phyloP scores from a whole-genome alignment of 2,329 filamentous ascomycete genomes.

The Aspergillus quadricinctus region DNA sequence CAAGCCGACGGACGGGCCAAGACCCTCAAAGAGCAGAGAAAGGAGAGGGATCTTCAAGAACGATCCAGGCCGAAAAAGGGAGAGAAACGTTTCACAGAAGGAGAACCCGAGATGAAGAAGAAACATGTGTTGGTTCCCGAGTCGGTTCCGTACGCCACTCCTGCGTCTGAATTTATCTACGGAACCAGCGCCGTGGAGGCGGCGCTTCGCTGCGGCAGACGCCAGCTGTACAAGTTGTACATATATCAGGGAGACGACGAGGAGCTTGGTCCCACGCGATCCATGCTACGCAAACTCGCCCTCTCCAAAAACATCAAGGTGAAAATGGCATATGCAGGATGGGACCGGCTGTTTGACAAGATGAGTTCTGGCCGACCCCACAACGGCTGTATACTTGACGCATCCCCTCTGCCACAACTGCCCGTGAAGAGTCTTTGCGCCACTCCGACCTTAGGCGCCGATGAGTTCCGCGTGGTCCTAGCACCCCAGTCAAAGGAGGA shows the following conservation, averaged over 20 bases:
- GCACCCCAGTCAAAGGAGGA: conserved; percentile 72
- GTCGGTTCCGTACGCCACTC: conserved; percentile 67
- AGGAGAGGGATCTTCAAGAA: background rate
- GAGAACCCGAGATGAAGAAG: conserved; percentile 30
- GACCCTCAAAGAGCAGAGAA: background rate
- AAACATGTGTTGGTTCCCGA: conserved; percentile 35
- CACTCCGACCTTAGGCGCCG: conserved; percentile 42
- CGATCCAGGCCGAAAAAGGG: background rate
- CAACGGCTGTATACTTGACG: conserved; percentile 84
- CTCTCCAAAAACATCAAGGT: conserved; percentile 49
- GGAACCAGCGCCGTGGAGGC: conserved; percentile 76
- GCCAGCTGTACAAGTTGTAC: conserved; percentile 82
- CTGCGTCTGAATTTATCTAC: conserved; percentile 88
- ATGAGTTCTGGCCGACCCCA: conserved; percentile 80
- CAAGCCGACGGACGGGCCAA: background rate
- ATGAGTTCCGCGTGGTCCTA: conserved; percentile 57
- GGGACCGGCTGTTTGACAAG: conserved; percentile 70
- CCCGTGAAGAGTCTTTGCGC: conserved; percentile 59
- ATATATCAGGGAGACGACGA: conserved; percentile 60
- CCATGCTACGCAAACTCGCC: conserved; percentile 37
- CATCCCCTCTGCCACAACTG: conserved; percentile 71
- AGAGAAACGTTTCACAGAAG: conserved; percentile 19
- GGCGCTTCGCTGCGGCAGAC: conserved; percentile 63
- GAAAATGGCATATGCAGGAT: conserved; percentile 56
- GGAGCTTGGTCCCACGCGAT: conserved; percentile 41